Evolutionary conservation across 495 filamentous ascomycete genomes (phyloP), one percentile per base, ranked within the genome.

Genomic region (Xylaria scruposa): DNA sequence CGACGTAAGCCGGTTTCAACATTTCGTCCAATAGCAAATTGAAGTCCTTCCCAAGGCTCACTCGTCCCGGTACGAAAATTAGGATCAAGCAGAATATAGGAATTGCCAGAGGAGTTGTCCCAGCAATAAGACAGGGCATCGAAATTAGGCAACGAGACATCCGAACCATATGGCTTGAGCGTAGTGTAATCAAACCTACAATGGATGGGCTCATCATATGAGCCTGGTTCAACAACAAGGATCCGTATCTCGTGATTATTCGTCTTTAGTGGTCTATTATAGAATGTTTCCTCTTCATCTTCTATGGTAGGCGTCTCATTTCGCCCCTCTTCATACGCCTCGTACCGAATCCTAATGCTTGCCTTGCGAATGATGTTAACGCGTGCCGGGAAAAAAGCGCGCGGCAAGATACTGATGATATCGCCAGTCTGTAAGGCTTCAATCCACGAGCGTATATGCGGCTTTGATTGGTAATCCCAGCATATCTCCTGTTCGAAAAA

Each of bases 11-110:
- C 51, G 3, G 51, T 54, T 26, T 54, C 51, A 15, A 54, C 51
- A 54, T 54, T 29, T 54, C 51, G 51, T 54, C 51, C 51, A 19
- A 54, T 21, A 26, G 51, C 51, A 26, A 54, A 54, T 54, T 29
- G 24, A 24, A 21, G 51, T 29, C 51, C 51, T 15, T 24, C 21
- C 51, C 51, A 26, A 54, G 21, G 21, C 13, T 3, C 13, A 24
- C 21, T 24, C 24, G 21, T 12, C 10, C 51, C 51, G 3, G 24
- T 26, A 54, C 24, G 51, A 15, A 26, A 54, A 24, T 54, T 15
- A 3, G 51, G 51, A 29, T 54, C 24, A 26, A 54, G 51, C 51
- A 54, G 5, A 10, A 54, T 15, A 26, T 54, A 54, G 21, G 21
- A 54, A 24, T 29, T 15, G 9, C 21, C 12, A 5, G 10, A 12